Base-by-base conservation (phyloP, 176 grass and related monocot species). In the Eremochloa ophiuroides region DNA sequence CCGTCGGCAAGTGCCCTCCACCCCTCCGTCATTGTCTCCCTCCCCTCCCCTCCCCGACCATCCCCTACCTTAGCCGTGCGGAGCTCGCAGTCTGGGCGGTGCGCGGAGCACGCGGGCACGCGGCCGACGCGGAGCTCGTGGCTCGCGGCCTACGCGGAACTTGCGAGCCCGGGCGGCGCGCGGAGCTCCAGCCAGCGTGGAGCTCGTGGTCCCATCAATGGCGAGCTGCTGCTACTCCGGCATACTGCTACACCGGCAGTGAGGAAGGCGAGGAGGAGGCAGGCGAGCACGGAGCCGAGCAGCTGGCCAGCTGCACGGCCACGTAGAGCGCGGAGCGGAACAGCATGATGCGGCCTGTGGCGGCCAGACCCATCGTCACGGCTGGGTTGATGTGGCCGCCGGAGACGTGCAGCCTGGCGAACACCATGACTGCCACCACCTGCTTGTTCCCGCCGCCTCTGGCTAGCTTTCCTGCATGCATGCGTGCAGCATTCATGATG, bases 371-470 rank as follows among this genome's bases (percentile, higher is more conserved):
- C 22, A 94, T 83, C 41, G 90, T 98, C 29, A 97, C 92, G 2
- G 95, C 92, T 1, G 92, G 95, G 80, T 94, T 97, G 46, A 97
- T 89, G 88, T 97, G 92, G 60, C 89, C 92, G 34, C 85, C 90
- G 62, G 90, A 94, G 82, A 97, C 89, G 79, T 94, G 92, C 2
- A 98, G 86, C 27, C 92, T 90, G 8, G 95, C 90, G 22, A 92
- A 88, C 14, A 94, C 86, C 92, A 93, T 91, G 0, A 93, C 88
- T 2, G 92, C 80, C 51, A 98, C 92, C 59, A 84, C 86, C 86
- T 94, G 79, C 13, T 73, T 82, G 83, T 98, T n/a, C n/a, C 28
- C 50, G 34, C 95, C 92, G 2, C 88, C 90, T 7, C 53, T 22
- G 16, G 56, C 71, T n/a, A 97, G 89, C 78, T 86, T 89, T 1